Percentiles rank a stretch among this genome's conserved stretches.
phyloP scores from a whole-genome alignment of 805 yeast species.

The Candida adriatica region DNA sequence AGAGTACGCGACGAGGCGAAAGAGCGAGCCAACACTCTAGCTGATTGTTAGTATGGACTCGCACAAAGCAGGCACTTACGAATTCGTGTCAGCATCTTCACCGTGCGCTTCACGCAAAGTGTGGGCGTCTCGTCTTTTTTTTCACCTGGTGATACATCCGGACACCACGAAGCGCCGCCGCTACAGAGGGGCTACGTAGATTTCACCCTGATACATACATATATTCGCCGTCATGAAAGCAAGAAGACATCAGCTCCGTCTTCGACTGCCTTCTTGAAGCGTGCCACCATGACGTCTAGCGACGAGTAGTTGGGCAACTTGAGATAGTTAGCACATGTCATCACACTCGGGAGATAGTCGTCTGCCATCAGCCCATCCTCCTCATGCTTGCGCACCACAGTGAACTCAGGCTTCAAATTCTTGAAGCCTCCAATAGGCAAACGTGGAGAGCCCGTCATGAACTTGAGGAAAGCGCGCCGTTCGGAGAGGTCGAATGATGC shows the following conservation, averaged over 20 bases:
- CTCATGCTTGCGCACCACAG: slow-evolving; percentile 79
- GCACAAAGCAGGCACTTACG: no score
- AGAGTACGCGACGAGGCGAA: slow-evolving; percentile 4
- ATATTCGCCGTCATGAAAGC: slow-evolving; percentile 37
- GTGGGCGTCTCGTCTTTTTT: slow-evolving; percentile 1
- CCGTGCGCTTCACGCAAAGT: neutral
- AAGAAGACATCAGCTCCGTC: slow-evolving; percentile 90
- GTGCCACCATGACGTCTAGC: slow-evolving; percentile 48
- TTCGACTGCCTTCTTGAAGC: slow-evolving; percentile 62
- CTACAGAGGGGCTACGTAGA: no score
- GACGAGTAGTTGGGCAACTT: slow-evolving; percentile 80
- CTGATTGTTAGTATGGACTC: no score
- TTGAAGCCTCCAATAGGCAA: slow-evolving; percentile 93
- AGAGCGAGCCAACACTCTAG: slow-evolving; percentile 3
- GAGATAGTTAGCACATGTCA: slow-evolving; percentile 96
- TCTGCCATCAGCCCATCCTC: slow-evolving; percentile 66
- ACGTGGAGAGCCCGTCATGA: slow-evolving; percentile 88
- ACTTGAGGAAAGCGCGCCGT: slow-evolving; percentile 71
- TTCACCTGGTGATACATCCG: neutral
- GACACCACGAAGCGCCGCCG: neutral
- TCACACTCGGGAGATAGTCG: slow-evolving; percentile 88
- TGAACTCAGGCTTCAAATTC: slow-evolving; percentile 70
- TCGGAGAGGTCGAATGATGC: slow-evolving; percentile 44
- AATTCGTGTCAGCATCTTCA: no score
- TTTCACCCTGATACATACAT: no score